Evolutionary conservation across 129 eudicot genomes (phyloP).

Genomic region (Pittosporum tobira): DNA sequence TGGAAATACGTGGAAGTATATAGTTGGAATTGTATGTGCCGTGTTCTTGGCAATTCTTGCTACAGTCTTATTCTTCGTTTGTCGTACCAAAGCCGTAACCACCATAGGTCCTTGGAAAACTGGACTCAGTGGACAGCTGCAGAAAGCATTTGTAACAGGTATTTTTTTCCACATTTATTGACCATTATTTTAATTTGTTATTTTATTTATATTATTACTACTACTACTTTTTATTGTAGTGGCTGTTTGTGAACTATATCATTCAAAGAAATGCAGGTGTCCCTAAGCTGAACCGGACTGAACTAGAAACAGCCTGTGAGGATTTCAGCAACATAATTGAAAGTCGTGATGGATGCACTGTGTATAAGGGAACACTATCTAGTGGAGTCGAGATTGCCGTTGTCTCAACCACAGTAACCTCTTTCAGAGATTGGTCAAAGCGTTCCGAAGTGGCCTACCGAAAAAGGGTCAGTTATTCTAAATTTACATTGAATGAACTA

Average conservation of each 20-base stretch:
- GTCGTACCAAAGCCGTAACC: constrained; percentile 42
- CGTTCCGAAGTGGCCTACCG: constrained; percentile 55
- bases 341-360: constrained; percentile 33
- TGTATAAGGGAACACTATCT: constrained; percentile 95
- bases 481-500: not conserved
- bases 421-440: constrained; percentile 59
- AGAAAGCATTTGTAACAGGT: constrained; percentile 88
- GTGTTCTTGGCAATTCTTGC: constrained; percentile 31
- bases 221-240: too few relatives aligned
- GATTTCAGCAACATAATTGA: constrained; percentile 84
- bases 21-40: constrained; percentile 34
- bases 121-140: constrained; percentile 85
- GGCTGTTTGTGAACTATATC: not conserved
- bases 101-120: constrained; percentile 71
- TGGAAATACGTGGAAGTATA: constrained; percentile 32
- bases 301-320: constrained; percentile 94
- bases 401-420: constrained; percentile 39
- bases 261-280: constrained; percentile 41
- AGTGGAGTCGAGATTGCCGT: constrained; percentile 91
- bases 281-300: constrained; percentile 72
- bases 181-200: not conserved
- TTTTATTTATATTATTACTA: too few relatives aligned
- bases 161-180: not conserved
- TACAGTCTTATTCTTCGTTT: constrained; percentile 29
- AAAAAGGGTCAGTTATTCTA: constrained; percentile 49